Evolutionary conservation across 2,329 filamentous ascomycete genomes (phyloP).

Genomic region (Scolecobasidium constrictum): DNA sequence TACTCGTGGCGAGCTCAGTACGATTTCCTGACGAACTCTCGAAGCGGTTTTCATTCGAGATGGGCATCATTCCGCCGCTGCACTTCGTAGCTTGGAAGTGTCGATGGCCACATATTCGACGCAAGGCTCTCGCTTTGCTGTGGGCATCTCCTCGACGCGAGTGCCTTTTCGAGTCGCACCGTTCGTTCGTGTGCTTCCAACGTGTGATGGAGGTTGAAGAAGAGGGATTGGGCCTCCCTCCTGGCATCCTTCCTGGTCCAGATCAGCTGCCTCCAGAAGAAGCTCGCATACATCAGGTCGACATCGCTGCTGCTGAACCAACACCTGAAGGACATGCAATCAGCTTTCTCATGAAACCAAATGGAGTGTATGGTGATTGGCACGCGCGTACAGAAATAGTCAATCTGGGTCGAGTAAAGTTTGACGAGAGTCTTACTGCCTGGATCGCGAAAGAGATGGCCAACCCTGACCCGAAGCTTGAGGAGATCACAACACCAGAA

Average conservation of each 20-base stretch:
- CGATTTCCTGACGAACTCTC: background rate
- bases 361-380: conserved; percentile 5
- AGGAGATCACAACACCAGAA: too few relatives aligned
- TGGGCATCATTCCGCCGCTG: conserved; percentile 7
- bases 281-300: conserved; percentile 7
- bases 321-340: conserved; percentile 2
- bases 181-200: background rate
- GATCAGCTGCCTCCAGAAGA: conserved; percentile 6
- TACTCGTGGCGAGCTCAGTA: background rate
- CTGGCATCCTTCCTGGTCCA: background rate
- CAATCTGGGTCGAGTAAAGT: background rate
- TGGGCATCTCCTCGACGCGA: conserved; percentile 3
- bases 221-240: conserved; percentile 2
- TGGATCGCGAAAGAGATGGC: background rate
- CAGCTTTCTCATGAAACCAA: conserved; percentile 5
- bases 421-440: background rate
- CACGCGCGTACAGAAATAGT: conserved; percentile 1
- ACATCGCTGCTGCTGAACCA: background rate
- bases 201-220: conserved; percentile 8
- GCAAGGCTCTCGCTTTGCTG: conserved; percentile 6
- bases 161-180: conserved; percentile 4
- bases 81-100: conserved; percentile 9
- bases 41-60: conserved; percentile 9
- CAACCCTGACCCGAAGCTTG: background rate
- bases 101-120: conserved; percentile 3